Conservation (phyloP, 164 flowering plant genomes). For the Liquidambar formosana region DNA sequence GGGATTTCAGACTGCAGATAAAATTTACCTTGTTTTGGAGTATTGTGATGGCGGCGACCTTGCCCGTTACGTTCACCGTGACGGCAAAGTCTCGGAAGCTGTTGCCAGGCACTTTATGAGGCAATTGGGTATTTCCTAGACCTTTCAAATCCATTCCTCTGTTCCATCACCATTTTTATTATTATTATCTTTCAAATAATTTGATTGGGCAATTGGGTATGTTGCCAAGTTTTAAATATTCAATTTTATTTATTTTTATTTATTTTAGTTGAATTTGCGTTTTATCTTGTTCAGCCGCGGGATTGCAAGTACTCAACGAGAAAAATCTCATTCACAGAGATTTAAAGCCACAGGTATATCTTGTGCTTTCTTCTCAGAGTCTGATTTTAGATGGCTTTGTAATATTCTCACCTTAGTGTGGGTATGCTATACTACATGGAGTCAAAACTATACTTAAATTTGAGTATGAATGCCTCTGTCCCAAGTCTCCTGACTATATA, state of each 20-base stretch:
- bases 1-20: slow-evolving; percentile 37
- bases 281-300: slow-evolving; percentile 42
- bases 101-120: slow-evolving; percentile 60
- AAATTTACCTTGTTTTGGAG: slow-evolving; percentile 56
- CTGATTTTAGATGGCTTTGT: too few species aligned
- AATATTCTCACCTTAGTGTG: too few species aligned
- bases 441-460: not conserved
- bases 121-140: slow-evolving; percentile 45
- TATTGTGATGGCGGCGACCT: slow-evolving; percentile 64
- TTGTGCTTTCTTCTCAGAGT: not conserved
- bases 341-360: slow-evolving; percentile 55
- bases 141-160: not conserved
- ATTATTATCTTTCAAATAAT: not conserved
- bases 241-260: not conserved
- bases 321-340: slow-evolving; percentile 61
- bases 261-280: not conserved
- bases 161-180: too few species aligned
- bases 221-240: not conserved
- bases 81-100: slow-evolving; percentile 46
- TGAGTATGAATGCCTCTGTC: not conserved
- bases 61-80: slow-evolving; percentile 44
- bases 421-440: too few species aligned
- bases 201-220: slow-evolving; percentile 10
- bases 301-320: slow-evolving; percentile 56
- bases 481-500: too few species aligned